Conservation (phyloP, 257 asterid species). For the Cruciata laevipes region DNA sequence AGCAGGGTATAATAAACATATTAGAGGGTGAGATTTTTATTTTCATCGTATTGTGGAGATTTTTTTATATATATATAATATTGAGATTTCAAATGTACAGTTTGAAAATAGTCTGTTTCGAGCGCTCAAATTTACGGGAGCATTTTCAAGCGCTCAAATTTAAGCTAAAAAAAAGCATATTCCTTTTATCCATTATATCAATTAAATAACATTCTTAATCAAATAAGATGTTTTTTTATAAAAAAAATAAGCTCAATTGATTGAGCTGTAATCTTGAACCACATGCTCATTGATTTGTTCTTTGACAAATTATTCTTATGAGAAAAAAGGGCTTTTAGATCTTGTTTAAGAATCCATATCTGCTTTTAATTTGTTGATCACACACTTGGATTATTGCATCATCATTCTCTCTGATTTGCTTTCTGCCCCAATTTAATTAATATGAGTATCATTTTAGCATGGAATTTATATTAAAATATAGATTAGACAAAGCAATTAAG, state of each 20-base stretch:
- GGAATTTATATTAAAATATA: not conserved
- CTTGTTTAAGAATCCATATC: conserved; percentile 2
- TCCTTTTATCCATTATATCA: not conserved
- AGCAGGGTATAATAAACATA: no score
- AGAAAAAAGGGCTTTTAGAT: not conserved
- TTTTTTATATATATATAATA: no score
- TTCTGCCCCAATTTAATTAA: not conserved
- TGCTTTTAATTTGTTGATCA: not conserved
- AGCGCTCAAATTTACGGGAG: no score
- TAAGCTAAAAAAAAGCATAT: not conserved
- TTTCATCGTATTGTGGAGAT: no score
- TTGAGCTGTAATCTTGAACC: not conserved
- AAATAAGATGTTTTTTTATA: not conserved
- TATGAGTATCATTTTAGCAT: not conserved
- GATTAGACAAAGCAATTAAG: not conserved
- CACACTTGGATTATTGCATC: not conserved
- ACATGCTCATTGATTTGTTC: not conserved
- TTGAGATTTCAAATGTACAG: no score
- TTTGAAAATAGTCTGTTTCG: no score
- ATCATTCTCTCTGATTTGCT: not conserved
- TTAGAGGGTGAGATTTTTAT: no score
- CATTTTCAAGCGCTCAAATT: not conserved
- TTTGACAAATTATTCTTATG: not conserved
- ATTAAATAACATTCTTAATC: not conserved
- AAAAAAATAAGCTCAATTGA: not conserved